phyloP scores from a whole-genome alignment of 768 basidiomycete species.

The Suillus bovinus region DNA sequence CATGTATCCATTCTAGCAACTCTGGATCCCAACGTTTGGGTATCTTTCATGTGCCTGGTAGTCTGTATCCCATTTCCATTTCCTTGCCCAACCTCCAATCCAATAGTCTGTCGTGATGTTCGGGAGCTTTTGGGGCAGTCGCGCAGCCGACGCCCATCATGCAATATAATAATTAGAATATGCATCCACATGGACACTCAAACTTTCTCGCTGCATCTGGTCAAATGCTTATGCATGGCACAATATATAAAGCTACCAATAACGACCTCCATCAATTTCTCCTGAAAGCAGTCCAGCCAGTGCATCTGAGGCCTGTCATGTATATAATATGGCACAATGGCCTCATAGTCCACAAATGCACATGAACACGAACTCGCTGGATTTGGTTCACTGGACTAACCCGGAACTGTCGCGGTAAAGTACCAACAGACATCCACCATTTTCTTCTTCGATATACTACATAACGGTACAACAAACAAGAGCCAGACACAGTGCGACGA shows the following conservation, averaged over 20 bases:
- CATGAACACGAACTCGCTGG: not conserved
- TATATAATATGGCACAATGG: not conserved
- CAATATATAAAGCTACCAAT: not conserved
- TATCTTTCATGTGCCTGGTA: conserved; percentile 1
- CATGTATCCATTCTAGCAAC: not conserved
- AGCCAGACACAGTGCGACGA: conserved; percentile 12
- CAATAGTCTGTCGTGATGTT: too few species aligned
- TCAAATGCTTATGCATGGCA: not conserved
- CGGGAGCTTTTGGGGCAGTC: not conserved
- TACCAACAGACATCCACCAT: not conserved
- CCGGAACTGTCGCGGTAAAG: too few species aligned
- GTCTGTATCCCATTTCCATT: not conserved
- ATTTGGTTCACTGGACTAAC: not conserved
- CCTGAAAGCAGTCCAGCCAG: not conserved
- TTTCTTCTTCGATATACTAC: conserved; percentile 1
- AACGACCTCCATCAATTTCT: not conserved
- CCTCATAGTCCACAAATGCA: not conserved
- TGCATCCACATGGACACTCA: not conserved
- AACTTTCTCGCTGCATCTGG: not conserved
- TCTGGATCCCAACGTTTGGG: not conserved
- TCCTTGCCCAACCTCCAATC: too few species aligned
- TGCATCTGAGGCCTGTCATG: not conserved
- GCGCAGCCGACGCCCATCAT: conserved; percentile 1
- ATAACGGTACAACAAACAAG: conserved; percentile 13
- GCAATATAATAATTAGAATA: too few species aligned